Conservation (phyloP, 306 rosid species). For the Gleditsia sinensis region DNA sequence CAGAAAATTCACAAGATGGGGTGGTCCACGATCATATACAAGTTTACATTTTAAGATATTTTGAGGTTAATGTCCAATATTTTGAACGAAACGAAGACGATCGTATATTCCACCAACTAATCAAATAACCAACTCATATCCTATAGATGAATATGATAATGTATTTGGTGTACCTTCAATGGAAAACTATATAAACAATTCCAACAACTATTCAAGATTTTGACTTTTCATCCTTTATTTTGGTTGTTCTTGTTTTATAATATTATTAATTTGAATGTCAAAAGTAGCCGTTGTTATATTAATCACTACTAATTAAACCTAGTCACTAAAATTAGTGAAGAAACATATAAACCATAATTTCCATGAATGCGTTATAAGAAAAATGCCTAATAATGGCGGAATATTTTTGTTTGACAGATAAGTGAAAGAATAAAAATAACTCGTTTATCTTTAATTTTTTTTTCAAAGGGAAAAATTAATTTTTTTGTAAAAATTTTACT, state of each 20-base stretch:
- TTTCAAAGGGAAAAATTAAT: no score
- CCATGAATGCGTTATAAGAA: no score
- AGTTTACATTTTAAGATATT: neutral
- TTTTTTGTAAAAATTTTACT: no score
- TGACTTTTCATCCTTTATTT: neutral
- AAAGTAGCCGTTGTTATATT: neutral
- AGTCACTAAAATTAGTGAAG: neutral
- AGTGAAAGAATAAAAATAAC: no score
- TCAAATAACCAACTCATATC: neutral
- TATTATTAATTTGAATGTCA: neutral
- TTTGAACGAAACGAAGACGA: neutral
- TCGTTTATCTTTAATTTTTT: no score
- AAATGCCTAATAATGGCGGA: no score
- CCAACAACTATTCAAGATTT: constrained; percentile 13
- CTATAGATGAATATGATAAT: neutral
- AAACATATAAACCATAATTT: neutral
- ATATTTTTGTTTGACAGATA: no score
- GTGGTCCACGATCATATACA: constrained; percentile 18
- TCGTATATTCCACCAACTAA: neutral
- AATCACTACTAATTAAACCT: neutral
- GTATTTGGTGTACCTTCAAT: neutral
- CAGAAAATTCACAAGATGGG: neutral
- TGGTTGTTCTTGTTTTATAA: neutral
- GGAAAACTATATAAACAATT: neutral
- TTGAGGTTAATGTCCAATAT: constrained; percentile 1